These are phyloP conservation scores for Leccinum subrobustum DNA, from an alignment of 1,284 basidiomycete species.

Conservation along the genomic window DNA sequence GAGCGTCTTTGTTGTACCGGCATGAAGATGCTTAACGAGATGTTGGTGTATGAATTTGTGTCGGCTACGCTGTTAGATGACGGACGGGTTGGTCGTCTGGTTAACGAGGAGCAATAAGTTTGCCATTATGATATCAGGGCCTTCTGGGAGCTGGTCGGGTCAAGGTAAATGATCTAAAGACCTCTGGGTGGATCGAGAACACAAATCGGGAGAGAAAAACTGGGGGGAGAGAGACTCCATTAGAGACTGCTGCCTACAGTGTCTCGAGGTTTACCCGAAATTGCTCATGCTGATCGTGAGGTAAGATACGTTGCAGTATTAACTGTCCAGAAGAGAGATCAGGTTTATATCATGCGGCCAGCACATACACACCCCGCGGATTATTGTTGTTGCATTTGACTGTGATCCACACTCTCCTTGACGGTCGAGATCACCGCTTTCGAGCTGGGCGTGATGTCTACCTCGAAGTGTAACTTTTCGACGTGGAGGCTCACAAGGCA, in stretches of 20 bases:
- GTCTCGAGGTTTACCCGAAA: constrained; percentile 7
- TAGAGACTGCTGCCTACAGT: constrained; percentile 29
- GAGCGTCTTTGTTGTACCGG: constrained; percentile 14
- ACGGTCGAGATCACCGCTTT: no score
- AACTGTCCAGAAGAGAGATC: no score
- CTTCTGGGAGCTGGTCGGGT: constrained; percentile 44
- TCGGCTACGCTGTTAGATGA: constrained; percentile 32
- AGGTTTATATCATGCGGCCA: no score
- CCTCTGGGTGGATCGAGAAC: not conserved
- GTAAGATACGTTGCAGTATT: not conserved
- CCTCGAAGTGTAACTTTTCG: no score
- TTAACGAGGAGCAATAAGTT: constrained; percentile 50
- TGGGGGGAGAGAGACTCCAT: constrained; percentile 30
- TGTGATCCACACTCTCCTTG: no score
- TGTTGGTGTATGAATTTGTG: constrained; percentile 47
- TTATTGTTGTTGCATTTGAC: no score
- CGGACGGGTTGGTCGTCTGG: not conserved
- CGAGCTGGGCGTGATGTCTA: no score
- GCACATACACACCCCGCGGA: no score
- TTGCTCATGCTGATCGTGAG: constrained; percentile 11
- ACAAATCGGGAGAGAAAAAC: constrained; percentile 34
- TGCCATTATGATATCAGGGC: constrained; percentile 53
- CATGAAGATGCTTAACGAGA: constrained; percentile 64
- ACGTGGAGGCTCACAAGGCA: no score
- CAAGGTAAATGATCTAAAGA: not conserved